These are phyloP conservation scores for Castanea sativa DNA, from an alignment of 306 rosid species.

Conservation along the genomic window DNA sequence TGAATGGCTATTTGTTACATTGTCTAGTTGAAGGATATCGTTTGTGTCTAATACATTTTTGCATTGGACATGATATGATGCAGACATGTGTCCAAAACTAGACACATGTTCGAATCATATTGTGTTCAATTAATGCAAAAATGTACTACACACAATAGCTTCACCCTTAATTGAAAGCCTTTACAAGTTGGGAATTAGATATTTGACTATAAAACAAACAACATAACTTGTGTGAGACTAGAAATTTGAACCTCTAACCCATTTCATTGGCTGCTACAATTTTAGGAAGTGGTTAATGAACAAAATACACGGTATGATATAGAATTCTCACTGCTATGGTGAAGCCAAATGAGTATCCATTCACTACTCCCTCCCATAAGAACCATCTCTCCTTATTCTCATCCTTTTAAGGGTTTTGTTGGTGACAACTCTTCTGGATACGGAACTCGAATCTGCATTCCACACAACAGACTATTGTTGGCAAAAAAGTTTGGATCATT, in stretches of 20 bases:
- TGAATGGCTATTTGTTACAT: too few relatives aligned
- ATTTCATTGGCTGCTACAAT: neutral
- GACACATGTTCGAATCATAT: too few relatives aligned
- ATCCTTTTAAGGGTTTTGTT: neutral
- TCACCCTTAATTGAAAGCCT: too few relatives aligned
- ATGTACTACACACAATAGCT: too few relatives aligned
- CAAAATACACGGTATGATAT: neutral
- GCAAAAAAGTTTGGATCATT: conserved; percentile 20
- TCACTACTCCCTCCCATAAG: conserved; percentile 14
- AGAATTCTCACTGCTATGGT: conserved; percentile 1
- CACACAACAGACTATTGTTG: conserved; percentile 22
- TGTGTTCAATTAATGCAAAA: too few relatives aligned
- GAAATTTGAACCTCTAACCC: neutral
- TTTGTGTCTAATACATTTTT: too few relatives aligned
- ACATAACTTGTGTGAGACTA: neutral
- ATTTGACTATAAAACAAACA: too few relatives aligned
- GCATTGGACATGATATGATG: too few relatives aligned
- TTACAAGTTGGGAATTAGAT: too few relatives aligned
- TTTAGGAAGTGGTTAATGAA: neutral
- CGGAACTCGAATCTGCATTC: conserved; percentile 13
- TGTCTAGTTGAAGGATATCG: too few relatives aligned
- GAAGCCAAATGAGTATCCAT: conserved; percentile 25
- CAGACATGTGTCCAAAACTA: too few relatives aligned
- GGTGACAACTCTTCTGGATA: conserved; percentile 5
- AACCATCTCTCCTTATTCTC: conserved; percentile 9